Base-by-base conservation (phyloP, 2,329 filamentous ascomycete genomes). In the Aspergillaceae sp. region DNA sequence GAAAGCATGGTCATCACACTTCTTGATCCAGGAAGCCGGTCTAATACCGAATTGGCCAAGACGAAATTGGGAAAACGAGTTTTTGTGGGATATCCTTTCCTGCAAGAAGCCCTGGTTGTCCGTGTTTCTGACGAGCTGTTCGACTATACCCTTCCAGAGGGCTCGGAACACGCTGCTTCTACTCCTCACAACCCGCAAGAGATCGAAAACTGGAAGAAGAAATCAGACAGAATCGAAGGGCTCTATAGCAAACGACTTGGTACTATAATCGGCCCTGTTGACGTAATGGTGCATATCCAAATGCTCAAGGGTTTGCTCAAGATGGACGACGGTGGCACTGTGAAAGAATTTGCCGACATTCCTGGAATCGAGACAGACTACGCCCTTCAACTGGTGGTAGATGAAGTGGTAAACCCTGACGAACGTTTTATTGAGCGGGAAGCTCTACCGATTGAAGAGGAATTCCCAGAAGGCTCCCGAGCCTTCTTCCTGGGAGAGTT, bases 401-500 rank as follows among this genome's bases (percentile, higher is more conserved):
- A 96, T 58, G 79, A 88, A 50, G 91, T 97, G 37, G 71, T 89
- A 57, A 94, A 91, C 61, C 86, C 90, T 58, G 92, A 98, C 62
- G 82, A 88, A 63, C 86, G 92, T 27, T 98, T 98, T 69, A 79
- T 97, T 44, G 92, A 98, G 69, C 85, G 83, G 58, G 83, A 78
- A 8, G 90, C 92, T n/a, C 62, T 94, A 4, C 86, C 91, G 1
- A 84, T 98, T 32, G 85, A 90, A 55, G 83, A 96, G 64, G 92
- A 98, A 60, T 97, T 96, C 52, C 90, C 92, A 0, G 69, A 83
- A 46, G 84, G 82, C 35, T 86, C 87, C 1, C 80, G 84, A 46
- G 89, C 86, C 1, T 98, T 98, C 71, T 97, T 95, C 74, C 73
- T 98, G 2, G 92, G 92, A 41, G 90, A 96, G 34, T 94, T 85